Conservation (phyloP, 345 rosid genomes). For the Trapa bicornis region DNA sequence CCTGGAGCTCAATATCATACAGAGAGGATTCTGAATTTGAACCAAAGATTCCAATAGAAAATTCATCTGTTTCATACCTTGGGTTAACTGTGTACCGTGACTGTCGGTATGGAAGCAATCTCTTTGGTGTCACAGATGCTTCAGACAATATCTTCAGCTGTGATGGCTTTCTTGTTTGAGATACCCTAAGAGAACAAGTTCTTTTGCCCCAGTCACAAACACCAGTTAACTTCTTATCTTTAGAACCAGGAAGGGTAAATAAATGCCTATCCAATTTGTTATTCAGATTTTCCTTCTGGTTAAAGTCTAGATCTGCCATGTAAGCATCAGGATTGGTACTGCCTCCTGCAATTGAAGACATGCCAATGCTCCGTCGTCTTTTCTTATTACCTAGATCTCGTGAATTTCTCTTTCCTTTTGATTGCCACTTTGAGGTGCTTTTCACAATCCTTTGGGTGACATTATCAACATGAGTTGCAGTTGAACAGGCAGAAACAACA, state of each 20-base stretch:
- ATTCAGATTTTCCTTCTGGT: conserved; percentile 24
- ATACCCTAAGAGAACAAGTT: conserved; percentile 12
- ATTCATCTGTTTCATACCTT: conserved; percentile 31
- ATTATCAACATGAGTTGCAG: conserved; percentile 17
- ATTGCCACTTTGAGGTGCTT: conserved; percentile 78
- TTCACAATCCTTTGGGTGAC: conserved; percentile 46
- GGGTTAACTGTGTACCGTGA: conserved; percentile 40
- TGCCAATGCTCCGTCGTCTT: conserved; percentile 44
- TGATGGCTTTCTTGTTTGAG: conserved; percentile 21
- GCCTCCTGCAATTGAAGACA: conserved; percentile 32
- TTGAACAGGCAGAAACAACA: conserved; percentile 22
- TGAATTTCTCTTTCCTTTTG: conserved; percentile 85
- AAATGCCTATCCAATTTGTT: conserved; percentile 12
- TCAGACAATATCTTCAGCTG: conserved; percentile 16
- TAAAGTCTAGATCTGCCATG: conserved; percentile 20
- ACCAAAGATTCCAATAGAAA: conserved; percentile 22
- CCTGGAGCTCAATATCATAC: conserved; percentile 68
- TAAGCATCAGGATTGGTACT: conserved; percentile 16
- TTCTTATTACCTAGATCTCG: conserved; percentile 57
- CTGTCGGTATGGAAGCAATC: conserved; percentile 43
- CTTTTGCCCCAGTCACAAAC: conserved; percentile 27
- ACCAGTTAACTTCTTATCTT: conserved; percentile 21
- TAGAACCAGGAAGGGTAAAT: conserved; percentile 12
- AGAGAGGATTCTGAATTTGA: conserved; percentile 24
- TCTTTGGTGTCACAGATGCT: conserved; percentile 36